phyloP scores from a whole-genome alignment of 768 basidiomycete genomes.

The Leccinum variicolor region DNA sequence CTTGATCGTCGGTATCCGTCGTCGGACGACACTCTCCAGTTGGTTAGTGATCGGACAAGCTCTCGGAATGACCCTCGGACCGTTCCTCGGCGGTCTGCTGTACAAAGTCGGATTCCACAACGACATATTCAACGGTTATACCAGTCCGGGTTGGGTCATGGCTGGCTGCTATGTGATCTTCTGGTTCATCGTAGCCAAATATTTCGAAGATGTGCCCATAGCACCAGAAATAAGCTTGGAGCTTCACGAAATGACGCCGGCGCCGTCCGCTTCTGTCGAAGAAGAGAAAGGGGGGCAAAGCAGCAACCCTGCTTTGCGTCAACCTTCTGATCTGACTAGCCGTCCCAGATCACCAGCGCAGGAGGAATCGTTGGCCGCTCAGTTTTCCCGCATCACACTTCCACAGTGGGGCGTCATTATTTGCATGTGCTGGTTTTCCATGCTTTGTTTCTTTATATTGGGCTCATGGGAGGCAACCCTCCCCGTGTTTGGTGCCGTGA shows the following conservation, averaged over 20 bases:
- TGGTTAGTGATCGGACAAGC: slow-evolving; percentile 60
- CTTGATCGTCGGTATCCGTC: slow-evolving; percentile 54
- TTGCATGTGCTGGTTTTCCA: slow-evolving; percentile 71
- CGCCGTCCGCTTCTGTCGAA: slow-evolving; percentile 31
- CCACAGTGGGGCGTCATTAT: slow-evolving; percentile 9
- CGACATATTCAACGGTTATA: slow-evolving; percentile 62
- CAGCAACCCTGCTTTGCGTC: background rate
- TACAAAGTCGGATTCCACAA: slow-evolving; percentile 60
- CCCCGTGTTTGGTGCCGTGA: slow-evolving; percentile 52
- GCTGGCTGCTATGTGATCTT: slow-evolving; percentile 25
- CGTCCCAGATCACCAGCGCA: background rate
- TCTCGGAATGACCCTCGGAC: background rate
- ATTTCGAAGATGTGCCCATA: slow-evolving; percentile 37
- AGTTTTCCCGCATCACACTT: background rate
- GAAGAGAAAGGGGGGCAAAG: background rate
- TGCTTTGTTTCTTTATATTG: slow-evolving; percentile 52
- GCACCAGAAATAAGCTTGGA: slow-evolving; percentile 5
- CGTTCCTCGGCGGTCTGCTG: slow-evolving; percentile 19
- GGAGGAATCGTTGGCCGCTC: background rate
- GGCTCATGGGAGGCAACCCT: slow-evolving; percentile 57
- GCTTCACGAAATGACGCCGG: slow-evolving; percentile 8
- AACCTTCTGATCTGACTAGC: background rate
- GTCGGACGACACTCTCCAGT: slow-evolving; percentile 24
- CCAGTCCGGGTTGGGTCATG: slow-evolving; percentile 62
- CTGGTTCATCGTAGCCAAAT: background rate